Conservation (phyloP, 2,329 filamentous ascomycete genomes). For the Hyphodiscus sp. region DNA sequence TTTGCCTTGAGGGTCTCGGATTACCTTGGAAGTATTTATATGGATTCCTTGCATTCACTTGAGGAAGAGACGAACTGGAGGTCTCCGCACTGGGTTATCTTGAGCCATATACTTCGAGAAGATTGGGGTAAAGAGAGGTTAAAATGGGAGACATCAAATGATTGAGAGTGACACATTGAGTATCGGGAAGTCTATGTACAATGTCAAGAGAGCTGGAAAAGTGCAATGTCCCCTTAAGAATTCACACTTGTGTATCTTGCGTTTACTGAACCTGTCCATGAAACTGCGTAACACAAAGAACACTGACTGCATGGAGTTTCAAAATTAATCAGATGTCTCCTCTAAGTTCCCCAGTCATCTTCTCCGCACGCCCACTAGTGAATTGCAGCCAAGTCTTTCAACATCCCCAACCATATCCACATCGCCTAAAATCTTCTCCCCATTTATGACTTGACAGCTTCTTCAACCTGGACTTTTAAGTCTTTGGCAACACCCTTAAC, state of each 20-base stretch:
- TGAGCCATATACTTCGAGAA: no score
- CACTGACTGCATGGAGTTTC: not conserved
- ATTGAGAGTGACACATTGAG: not conserved
- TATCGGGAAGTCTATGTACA: not conserved
- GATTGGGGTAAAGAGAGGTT: no score
- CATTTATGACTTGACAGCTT: conserved; percentile 31
- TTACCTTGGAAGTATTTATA: no score
- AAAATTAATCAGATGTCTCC: not conserved
- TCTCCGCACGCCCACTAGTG: not conserved
- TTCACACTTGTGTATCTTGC: not conserved
- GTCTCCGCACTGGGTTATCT: no score
- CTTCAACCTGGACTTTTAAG: conserved; percentile 31
- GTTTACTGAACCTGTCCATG: not conserved
- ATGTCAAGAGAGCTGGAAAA: not conserved
- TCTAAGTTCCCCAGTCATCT: not conserved
- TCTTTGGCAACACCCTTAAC: conserved; percentile 19
- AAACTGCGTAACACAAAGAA: not conserved
- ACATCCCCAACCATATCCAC: not conserved
- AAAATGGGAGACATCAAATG: no score
- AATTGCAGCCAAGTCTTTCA: not conserved
- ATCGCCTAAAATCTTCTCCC: not conserved
- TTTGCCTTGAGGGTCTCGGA: no score
- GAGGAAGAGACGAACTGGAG: no score
- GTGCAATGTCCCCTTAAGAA: not conserved
- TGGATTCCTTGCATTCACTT: no score